These are phyloP conservation scores for Aspergillus nidulans DNA, from an alignment of 495 filamentous ascomycete genomes.

Conservation along the genomic window DNA sequence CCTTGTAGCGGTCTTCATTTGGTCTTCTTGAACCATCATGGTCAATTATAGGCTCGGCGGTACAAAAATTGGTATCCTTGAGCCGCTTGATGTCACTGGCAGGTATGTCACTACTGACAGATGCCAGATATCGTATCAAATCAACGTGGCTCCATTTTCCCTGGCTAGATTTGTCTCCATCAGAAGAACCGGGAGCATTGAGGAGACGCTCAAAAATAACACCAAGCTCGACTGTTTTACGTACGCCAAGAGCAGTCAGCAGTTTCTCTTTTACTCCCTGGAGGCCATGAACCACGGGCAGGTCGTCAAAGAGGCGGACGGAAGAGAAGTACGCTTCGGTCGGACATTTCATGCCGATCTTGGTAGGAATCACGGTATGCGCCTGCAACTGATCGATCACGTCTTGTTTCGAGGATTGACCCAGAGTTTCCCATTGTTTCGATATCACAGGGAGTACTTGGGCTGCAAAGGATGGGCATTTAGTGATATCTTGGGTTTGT, in stretches of 20 bases:
- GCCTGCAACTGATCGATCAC: slow-evolving; percentile 57
- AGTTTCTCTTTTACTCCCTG: slow-evolving; percentile 85
- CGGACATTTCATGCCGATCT: slow-evolving; percentile 82
- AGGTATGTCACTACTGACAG: slow-evolving; percentile 87
- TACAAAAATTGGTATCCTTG: slow-evolving; percentile 71
- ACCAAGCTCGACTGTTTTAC: slow-evolving; percentile 82
- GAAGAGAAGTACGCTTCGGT: slow-evolving; percentile 85
- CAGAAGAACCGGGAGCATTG: slow-evolving; percentile 40
- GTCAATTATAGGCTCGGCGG: slow-evolving; percentile 55
- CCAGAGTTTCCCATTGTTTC: slow-evolving; percentile 79
- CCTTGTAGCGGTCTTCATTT: slow-evolving; percentile 61
- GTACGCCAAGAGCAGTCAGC: slow-evolving; percentile 68
- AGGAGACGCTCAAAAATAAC: slow-evolving; percentile 89
- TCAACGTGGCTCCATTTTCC: slow-evolving; percentile 87
- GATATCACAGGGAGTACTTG: slow-evolving; percentile 77
- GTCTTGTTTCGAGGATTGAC: slow-evolving; percentile 57
- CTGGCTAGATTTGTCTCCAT: slow-evolving; percentile 31
- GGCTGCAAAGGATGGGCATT: slow-evolving; percentile 67
- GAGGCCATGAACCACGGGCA: slow-evolving; percentile 73
- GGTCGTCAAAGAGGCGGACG: slow-evolving; percentile 89
- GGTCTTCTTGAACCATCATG: slow-evolving; percentile 5
- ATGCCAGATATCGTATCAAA: slow-evolving; percentile 87
- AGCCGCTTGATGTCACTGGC: slow-evolving; percentile 75
- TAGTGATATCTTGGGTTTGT: slow-evolving; percentile 58
- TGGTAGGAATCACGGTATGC: slow-evolving; percentile 83